Evolutionary conservation across 2,329 filamentous ascomycete genomes (phyloP).

Genomic region (Polytolypa hystricis): DNA sequence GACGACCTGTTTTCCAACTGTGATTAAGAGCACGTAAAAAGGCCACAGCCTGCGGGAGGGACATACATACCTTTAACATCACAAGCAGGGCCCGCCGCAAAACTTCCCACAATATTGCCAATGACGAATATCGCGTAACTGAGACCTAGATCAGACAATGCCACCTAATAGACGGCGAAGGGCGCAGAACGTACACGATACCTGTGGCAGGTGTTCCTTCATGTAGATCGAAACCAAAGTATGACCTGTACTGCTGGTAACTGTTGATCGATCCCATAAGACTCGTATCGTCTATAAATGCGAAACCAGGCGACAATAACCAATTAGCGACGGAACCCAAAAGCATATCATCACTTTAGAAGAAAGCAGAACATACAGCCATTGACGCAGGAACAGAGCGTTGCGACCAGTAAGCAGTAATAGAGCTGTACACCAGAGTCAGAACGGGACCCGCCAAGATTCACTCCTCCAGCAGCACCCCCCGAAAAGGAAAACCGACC

Average conservation of each 20-base stretch:
- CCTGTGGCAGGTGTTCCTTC: conserved; percentile 34
- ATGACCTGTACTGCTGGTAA: conserved; percentile 34
- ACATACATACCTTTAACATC: conserved; percentile 25
- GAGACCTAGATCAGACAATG: not conserved
- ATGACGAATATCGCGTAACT: conserved; percentile 37
- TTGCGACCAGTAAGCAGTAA: conserved; percentile 3
- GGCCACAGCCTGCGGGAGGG: not conserved
- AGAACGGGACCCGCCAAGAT: not conserved
- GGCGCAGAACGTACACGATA: conserved; percentile 28
- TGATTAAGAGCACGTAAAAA: not conserved
- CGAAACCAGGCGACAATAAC: not conserved
- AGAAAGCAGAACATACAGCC: conserved; percentile 3
- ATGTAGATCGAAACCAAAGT: conserved; percentile 31
- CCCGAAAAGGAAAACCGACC: not conserved
- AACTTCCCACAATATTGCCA: conserved; percentile 35
- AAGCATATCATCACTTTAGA: too few species aligned
- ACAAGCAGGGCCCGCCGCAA: conserved; percentile 33
- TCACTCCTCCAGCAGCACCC: not conserved
- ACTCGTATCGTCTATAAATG: conserved; percentile 4
- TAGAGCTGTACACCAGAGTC: conserved; percentile 3
- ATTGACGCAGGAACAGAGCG: conserved; percentile 4
- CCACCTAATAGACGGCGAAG: not conserved
- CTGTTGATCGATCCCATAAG: conserved; percentile 41
- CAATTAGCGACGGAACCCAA: not conserved
- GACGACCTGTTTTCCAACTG: conserved; percentile 13